Conservation (phyloP, 805 yeast genomes). For the Starmerella gropengiesseri region DNA sequence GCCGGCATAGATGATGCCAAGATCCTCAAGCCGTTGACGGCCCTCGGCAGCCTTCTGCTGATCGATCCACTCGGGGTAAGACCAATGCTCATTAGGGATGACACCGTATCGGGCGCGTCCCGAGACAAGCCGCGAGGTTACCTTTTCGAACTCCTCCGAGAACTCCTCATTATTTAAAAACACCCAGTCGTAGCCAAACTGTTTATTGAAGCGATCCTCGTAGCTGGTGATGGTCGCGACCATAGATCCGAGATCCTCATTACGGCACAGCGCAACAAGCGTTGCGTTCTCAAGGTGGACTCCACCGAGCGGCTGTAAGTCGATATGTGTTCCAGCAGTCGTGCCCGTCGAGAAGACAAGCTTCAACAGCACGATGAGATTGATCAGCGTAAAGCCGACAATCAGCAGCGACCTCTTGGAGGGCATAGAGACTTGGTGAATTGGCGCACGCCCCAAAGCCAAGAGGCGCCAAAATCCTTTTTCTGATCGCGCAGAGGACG, state of each 20-base stretch:
- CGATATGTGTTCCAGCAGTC: neutral
- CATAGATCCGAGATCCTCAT: constrained; percentile 71
- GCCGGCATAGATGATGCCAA: constrained; percentile 74
- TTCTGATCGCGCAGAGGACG: no score
- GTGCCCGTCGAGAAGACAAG: constrained; percentile 4
- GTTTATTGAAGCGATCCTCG: constrained; percentile 84
- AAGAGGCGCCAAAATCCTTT: no score
- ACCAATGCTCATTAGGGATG: constrained; percentile 55
- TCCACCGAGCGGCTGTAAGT: neutral
- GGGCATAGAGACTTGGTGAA: constrained; percentile 35
- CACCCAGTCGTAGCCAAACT: constrained; percentile 90
- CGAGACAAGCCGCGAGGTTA: constrained; percentile 43
- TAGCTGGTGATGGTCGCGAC: constrained; percentile 57
- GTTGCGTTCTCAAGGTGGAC: constrained; percentile 56
- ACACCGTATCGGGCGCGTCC: constrained; percentile 64
- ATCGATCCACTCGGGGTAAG: constrained; percentile 46
- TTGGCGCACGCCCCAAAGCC: no score
- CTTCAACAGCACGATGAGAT: constrained; percentile 10
- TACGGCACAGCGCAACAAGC: constrained; percentile 72
- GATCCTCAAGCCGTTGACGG: constrained; percentile 68
- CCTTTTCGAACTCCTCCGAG: constrained; percentile 46
- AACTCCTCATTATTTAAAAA: constrained; percentile 77
- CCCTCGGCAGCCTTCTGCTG: constrained; percentile 42
- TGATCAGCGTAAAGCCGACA: constrained; percentile 8
- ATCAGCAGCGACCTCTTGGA: constrained; percentile 33